Percentiles rank a stretch among this genome's conserved stretches.
Evolutionary conservation across 129 eudicot species (phyloP).

Genomic region (Pseudognaphalium luteoalbum): DNA sequence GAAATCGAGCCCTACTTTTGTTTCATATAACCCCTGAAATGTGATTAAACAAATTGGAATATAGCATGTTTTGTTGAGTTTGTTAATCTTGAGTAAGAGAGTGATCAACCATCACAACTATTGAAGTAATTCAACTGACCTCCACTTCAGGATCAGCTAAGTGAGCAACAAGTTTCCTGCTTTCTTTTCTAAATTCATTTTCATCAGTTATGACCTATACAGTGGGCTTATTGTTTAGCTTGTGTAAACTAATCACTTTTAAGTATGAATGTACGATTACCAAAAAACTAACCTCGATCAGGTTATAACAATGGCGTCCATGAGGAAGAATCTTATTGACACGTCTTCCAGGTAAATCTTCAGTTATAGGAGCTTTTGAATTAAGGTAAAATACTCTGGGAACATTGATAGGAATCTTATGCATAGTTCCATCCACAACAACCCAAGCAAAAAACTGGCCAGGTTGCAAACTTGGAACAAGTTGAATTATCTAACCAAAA

Average conservation of each 20-base stretch:
- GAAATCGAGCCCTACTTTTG: conserved; percentile 71
- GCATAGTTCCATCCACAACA: conserved; percentile 81
- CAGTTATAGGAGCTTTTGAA: conserved; percentile 92
- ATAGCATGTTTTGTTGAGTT: conserved; percentile 8
- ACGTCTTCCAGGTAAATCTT: conserved; percentile 96
- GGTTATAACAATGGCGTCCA: conserved; percentile 75
- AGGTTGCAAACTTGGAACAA: conserved; percentile 61
- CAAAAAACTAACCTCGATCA: conserved; percentile 72
- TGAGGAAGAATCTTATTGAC: conserved; percentile 94
- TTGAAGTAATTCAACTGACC: conserved; percentile 44
- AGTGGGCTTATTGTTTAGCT: background rate
- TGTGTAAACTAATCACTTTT: background rate
- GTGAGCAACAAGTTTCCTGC: conserved; percentile 87
- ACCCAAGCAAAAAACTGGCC: conserved; percentile 92
- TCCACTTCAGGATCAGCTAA: conserved; percentile 99
- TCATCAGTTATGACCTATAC: conserved; percentile 77
- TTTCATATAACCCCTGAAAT: conserved; percentile 90
- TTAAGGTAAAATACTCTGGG: conserved; percentile 94
- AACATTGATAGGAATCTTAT: conserved; percentile 69
- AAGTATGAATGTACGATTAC: background rate
- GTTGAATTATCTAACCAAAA: conserved; percentile 75
- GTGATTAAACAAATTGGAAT: conserved; percentile 7
- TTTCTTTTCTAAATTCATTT: conserved; percentile 76
- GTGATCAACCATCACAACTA: background rate
- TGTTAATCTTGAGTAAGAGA: conserved; percentile 2